Conservation (phyloP, 2,329 filamentous ascomycete species). For the Calonectria leucothoes region DNA sequence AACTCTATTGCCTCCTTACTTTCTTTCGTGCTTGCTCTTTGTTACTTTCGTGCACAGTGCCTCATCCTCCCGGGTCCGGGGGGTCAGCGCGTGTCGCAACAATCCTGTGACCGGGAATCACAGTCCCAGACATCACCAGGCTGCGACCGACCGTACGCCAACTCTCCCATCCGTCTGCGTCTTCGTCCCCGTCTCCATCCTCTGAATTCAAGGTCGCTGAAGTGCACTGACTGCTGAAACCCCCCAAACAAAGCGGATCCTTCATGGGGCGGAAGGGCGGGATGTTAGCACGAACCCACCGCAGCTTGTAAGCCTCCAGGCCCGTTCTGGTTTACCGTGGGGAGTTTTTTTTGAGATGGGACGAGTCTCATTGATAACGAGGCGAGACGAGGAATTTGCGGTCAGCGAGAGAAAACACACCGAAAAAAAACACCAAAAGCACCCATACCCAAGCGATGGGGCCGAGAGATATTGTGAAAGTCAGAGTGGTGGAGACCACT, state of each 20-base stretch:
- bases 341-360: conserved; percentile 1
- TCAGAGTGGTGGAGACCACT: neutral
- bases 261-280: conserved; percentile 4
- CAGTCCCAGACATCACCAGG: conserved; percentile 20
- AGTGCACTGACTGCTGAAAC: conserved; percentile 10
- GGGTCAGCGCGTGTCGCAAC: conserved; percentile 20
- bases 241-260: conserved; percentile 2
- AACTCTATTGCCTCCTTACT: neutral
- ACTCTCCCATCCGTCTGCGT: neutral
- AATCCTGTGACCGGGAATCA: conserved; percentile 31
- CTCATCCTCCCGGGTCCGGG: conserved; percentile 9
- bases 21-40: conserved; percentile 22
- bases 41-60: conserved; percentile 30
- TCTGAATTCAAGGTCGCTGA: conserved; percentile 12
- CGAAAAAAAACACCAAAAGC: neutral
- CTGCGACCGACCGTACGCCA: conserved; percentile 3
- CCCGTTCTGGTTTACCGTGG: conserved; percentile 2
- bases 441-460: neutral
- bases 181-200: neutral
- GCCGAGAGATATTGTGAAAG: neutral
- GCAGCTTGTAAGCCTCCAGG: neutral
- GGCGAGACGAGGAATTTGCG: conserved; percentile 3
- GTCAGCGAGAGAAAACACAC: neutral
- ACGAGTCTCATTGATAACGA: conserved; percentile 1
- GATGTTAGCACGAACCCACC: conserved; percentile 6